Percentiles rank a stretch among this genome's conserved stretches.
These are phyloP conservation scores for Leccinum disarticulatum DNA, from an alignment of 768 basidiomycete genomes.

Conservation along the genomic window DNA sequence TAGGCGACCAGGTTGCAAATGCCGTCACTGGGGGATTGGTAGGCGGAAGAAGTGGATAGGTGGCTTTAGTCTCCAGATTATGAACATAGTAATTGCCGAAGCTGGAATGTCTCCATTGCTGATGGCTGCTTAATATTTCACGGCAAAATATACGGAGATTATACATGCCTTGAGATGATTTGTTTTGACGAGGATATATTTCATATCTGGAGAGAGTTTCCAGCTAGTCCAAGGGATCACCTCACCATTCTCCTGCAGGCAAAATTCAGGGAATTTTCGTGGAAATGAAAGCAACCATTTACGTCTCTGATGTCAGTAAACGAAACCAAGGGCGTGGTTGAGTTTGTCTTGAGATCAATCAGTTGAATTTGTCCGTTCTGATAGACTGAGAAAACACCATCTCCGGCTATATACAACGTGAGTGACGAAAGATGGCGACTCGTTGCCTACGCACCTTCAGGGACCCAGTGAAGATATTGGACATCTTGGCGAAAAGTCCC, in stretches of 20 bases:
- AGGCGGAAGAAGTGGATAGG: slow-evolving; percentile 70
- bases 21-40: slow-evolving; percentile 69
- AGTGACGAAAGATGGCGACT: neutral
- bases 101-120: slow-evolving; percentile 95
- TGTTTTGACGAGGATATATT: slow-evolving; percentile 81
- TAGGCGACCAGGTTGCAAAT: slow-evolving; percentile 88
- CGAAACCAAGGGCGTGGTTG: slow-evolving; percentile 59
- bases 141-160: neutral
- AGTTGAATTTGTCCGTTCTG: slow-evolving; percentile 69
- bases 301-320: slow-evolving; percentile 66
- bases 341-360: slow-evolving; percentile 77
- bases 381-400: slow-evolving; percentile 81
- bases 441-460: slow-evolving; percentile 65
- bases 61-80: slow-evolving; percentile 63
- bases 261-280: slow-evolving; percentile 4
- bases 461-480: slow-evolving; percentile 75
- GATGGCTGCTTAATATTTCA: slow-evolving; percentile 8
- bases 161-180: slow-evolving; percentile 64
- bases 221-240: slow-evolving; percentile 56
- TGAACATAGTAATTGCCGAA: slow-evolving; percentile 95
- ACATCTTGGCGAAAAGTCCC: slow-evolving; percentile 68
- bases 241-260: slow-evolving; percentile 52
- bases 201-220: slow-evolving; percentile 90
- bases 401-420: slow-evolving; percentile 65
- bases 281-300: slow-evolving; percentile 18